A percentile compares a stretch with the other conserved stretches of the same genome.
Evolutionary conservation across 2,329 filamentous ascomycete species (phyloP).

Genomic region (Fonsecaea nubica): DNA sequence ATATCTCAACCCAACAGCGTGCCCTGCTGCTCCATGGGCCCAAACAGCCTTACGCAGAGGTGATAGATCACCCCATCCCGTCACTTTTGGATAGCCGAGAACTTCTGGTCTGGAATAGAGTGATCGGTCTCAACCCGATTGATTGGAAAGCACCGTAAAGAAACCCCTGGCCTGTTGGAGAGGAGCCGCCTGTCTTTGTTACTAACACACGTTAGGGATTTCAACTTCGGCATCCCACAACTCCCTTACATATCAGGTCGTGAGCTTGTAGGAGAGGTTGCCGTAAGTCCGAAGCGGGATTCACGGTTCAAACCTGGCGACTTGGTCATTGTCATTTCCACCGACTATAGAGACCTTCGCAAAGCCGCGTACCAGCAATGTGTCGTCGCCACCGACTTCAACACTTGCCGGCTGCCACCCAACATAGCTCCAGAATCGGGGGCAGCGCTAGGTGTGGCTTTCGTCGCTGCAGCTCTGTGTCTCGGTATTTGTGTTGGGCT

Average conservation of each 20-base stretch:
- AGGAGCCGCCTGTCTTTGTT: not conserved
- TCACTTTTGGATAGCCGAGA: slow-evolving; percentile 25
- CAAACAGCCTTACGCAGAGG: slow-evolving; percentile 24
- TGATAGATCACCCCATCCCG: slow-evolving; percentile 25
- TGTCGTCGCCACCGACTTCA: slow-evolving; percentile 68
- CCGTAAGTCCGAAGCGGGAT: slow-evolving; percentile 52
- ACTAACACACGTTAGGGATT: slow-evolving; percentile 62
- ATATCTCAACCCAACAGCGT: slow-evolving; percentile 21
- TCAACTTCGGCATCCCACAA: slow-evolving; percentile 71
- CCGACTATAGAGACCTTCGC: slow-evolving; percentile 74
- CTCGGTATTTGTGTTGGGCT: slow-evolving; percentile 74
- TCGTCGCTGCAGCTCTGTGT: slow-evolving; percentile 70
- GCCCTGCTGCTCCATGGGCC: slow-evolving; percentile 28
- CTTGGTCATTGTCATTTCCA: slow-evolving; percentile 68
- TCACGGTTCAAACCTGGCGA: slow-evolving; percentile 65
- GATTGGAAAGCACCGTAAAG: slow-evolving; percentile 66
- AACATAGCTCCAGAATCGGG: slow-evolving; percentile 61
- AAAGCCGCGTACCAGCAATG: slow-evolving; percentile 77
- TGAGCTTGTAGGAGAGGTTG: slow-evolving; percentile 71
- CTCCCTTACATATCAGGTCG: slow-evolving; percentile 73
- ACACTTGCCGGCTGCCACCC: slow-evolving; percentile 67
- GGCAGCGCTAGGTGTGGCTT: slow-evolving; percentile 72
- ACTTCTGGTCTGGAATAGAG: slow-evolving; percentile 32
- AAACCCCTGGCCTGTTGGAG: slow-evolving; percentile 4
- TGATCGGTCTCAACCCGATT: slow-evolving; percentile 75